Evolutionary conservation across 257 asterid species (phyloP), one percentile per base, ranked within the genome.

Genomic region (Osmanthus fragrans): DNA sequence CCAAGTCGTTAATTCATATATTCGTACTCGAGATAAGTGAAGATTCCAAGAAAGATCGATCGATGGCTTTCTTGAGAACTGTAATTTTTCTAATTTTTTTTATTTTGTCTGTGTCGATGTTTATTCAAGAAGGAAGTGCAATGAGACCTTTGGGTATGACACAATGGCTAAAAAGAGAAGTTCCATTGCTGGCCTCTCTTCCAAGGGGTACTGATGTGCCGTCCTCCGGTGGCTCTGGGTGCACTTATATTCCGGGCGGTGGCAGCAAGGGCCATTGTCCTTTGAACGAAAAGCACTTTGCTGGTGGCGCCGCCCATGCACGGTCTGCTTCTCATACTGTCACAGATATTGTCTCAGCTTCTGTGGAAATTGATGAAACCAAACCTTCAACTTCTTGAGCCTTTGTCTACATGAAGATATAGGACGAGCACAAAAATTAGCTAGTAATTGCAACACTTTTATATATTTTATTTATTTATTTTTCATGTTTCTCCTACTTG

Each of bases 121-220:
- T 34, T 36, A 63, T 70, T 42, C 79, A 81, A 65, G 79, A 42
- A 60, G 85, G 77, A 6, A 39, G 74, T 71, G 92, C 88, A 9
- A 72, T 58, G 11, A 87, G 93, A 71, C 73, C 73, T 60, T 63
- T 84, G 39, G 77, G 68, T 9, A 77, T 73, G 85, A 71, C 71
- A 15, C 58, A 73, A 73, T 73, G 79, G 85, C 27, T 69, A 12
- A 78, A 27, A 49, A 54, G 70, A 66, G 74, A 79, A 67, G 39
- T 8, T 18, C 36, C 33, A 9, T 60, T 80, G 45, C 47, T 81
- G 16, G 70, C 81, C 58, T 76, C 89, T 80, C 89, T 91, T 21
- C 92, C 94, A 29, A 77, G 85, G 21, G 96, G 96, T 13, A n/a
- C n/a, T n/a, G 84, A 63, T 0, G 82, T 85, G 40, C 86, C 91